A percentile compares a stretch with the other conserved stretches of the same genome.
Evolutionary conservation across 2,329 filamentous ascomycete species (phyloP).

Genomic region (Paraconiothyrium sp.): DNA sequence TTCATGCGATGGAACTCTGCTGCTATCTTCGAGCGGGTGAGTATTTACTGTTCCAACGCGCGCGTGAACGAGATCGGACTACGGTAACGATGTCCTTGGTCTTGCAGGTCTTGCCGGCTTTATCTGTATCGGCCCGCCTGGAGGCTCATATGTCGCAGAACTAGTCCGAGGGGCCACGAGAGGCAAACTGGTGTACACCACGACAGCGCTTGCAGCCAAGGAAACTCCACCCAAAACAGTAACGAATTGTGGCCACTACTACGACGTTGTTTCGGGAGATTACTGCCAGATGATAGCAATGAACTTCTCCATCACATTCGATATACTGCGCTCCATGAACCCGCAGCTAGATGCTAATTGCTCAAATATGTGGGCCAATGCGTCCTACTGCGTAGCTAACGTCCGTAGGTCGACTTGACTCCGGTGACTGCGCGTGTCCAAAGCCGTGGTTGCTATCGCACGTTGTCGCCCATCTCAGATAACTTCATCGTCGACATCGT

Average conservation of each 20-base stretch:
- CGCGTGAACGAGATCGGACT: background rate
- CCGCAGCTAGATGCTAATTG: conserved; percentile 10
- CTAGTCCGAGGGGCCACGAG: conserved; percentile 1
- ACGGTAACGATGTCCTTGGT: background rate
- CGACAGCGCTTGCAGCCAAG: conserved; percentile 10
- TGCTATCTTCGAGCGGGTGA: background rate
- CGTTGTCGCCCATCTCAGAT: conserved; percentile 2
- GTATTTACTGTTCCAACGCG: conserved; percentile 1
- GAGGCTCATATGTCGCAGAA: conserved; percentile 8
- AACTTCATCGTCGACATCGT: conserved; percentile 5
- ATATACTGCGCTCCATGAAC: conserved; percentile 5
- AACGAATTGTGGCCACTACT: conserved; percentile 12
- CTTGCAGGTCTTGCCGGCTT: background rate
- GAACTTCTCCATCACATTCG: conserved; percentile 13
- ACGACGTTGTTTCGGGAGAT: conserved; percentile 10
- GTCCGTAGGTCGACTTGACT: conserved; percentile 12
- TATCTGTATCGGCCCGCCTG: conserved; percentile 11
- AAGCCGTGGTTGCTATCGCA: conserved; percentile 6
- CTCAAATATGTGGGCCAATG: conserved; percentile 16
- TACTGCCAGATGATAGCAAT: conserved; percentile 14
- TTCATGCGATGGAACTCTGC: conserved; percentile 9
- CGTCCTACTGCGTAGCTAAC: conserved; percentile 15
- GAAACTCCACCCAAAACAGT: conserved; percentile 9
- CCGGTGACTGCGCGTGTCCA: conserved; percentile 8
- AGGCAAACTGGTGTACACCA: conserved; percentile 12